Conservation (phyloP, 2,329 filamentous ascomycete species). For the Periconia sp. region DNA sequence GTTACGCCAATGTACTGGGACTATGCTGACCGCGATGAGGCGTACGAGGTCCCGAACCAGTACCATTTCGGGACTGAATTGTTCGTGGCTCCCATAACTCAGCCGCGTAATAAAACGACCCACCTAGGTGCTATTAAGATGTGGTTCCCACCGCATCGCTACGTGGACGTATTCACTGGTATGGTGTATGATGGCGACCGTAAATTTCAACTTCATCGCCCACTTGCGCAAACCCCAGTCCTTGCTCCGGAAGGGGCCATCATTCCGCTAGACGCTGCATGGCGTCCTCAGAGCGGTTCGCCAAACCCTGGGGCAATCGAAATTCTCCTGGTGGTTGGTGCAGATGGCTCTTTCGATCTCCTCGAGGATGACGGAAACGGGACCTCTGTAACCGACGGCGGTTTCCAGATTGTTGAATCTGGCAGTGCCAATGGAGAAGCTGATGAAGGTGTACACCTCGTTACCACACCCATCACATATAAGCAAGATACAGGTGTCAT, state of each 20-base stretch:
- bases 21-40: conserved; percentile 54
- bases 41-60: conserved; percentile 60
- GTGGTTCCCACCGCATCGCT: conserved; percentile 59
- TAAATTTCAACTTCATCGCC: conserved; percentile 54
- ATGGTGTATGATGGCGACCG: conserved; percentile 60
- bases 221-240: conserved; percentile 55
- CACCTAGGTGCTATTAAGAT: conserved; percentile 52
- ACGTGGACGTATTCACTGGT: conserved; percentile 62
- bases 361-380: conserved; percentile 51
- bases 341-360: conserved; percentile 53
- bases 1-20: conserved; percentile 67
- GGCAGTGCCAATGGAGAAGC: conserved; percentile 22
- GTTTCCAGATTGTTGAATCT: conserved; percentile 48
- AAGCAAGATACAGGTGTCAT: conserved; percentile 40
- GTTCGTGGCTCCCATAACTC: conserved; percentile 59
- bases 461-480: conserved; percentile 39
- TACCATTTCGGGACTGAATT: conserved; percentile 62
- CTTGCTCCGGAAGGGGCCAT: conserved; percentile 61
- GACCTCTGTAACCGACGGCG: conserved; percentile 38
- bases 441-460: conserved; percentile 33
- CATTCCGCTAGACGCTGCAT: conserved; percentile 55
- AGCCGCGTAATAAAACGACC: conserved; percentile 51
- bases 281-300: conserved; percentile 50
- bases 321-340: conserved; percentile 49
- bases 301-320: conserved; percentile 52